Base-by-base conservation (phyloP, 345 rosid genomes). In the Hevea brasiliensis region DNA sequence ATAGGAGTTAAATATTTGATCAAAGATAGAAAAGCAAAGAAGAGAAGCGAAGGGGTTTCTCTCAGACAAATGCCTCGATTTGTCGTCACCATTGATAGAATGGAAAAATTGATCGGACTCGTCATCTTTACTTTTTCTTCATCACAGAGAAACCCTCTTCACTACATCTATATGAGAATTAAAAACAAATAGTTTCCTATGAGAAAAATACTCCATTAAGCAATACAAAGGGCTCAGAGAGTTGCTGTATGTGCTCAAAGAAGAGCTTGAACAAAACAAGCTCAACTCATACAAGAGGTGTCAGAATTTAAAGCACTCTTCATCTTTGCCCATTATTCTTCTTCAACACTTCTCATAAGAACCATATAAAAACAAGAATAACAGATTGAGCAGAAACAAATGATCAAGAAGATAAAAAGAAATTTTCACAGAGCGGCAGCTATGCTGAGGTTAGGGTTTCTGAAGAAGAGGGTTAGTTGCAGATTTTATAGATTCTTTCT, bases 221-320 rank as follows among this genome's bases (percentile, higher is more conserved):
- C 8, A 4, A 44, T 44, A 44, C 9, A 0, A 14, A 27, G 44
- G 86, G 86, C 89, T 89, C 86, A 87, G 90, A 80, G 76, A 72
- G 81, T 77, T 81, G 91, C 89, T 67, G 29, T 58, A 27, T 81
- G 78, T 88, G 88, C 89, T 85, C 85, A 88, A 72, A 7, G 85
- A 82, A 67, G 85, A 82, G 78, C 81, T 67, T 20, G 8, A 32
- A 32, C 37, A 6, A 8, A 42, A 8, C 14, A 50, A 81, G 74
- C 79, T 78, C 85, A 65, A 68, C 91, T 85, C 89, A 84, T 81
- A 85, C 82, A 81, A 82, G 89, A 82, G 89, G 86, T 85, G 85
- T 85, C 87, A 75, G 90, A 87, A 85, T 67, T 68, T 14, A 54
- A 61, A 84, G 83, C 88, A 80, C 76, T 81, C 71, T 41, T 88